Conservation (phyloP, 2,329 filamentous ascomycete species). For the Xylariales sp. region DNA sequence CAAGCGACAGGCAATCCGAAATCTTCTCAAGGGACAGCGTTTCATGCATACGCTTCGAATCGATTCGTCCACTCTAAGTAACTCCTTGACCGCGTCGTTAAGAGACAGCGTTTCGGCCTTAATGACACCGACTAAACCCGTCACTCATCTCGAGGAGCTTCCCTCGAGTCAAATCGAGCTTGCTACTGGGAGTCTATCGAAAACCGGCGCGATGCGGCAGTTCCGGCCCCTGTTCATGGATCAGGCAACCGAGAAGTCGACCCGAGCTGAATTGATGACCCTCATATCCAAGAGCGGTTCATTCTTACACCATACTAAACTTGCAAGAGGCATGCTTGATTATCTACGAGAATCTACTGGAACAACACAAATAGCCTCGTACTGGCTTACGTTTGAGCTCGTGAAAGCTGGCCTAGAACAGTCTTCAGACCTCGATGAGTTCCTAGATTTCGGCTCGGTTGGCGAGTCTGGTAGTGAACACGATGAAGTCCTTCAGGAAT, state of each 20-base stretch:
- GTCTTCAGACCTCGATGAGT: slow-evolving; percentile 56
- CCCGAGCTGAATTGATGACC: slow-evolving; percentile 51
- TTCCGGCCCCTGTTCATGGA: slow-evolving; percentile 61
- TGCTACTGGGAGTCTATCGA: slow-evolving; percentile 23
- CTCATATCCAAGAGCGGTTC: slow-evolving; percentile 53
- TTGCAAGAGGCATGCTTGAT: slow-evolving; percentile 63
- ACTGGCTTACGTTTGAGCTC: slow-evolving; percentile 76
- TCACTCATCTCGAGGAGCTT: slow-evolving; percentile 28
- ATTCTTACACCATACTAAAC: slow-evolving; percentile 52
- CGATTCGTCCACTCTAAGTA: slow-evolving; percentile 62
- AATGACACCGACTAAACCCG: slow-evolving; percentile 27
- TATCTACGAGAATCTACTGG: slow-evolving; percentile 55
- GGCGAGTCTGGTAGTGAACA: slow-evolving; percentile 33
- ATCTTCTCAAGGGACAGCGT: slow-evolving; percentile 69
- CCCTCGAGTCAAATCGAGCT: slow-evolving; percentile 24
- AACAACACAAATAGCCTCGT: slow-evolving; percentile 60
- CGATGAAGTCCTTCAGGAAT: slow-evolving; percentile 51
- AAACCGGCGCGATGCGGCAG: slow-evolving; percentile 13
- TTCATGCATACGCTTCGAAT: slow-evolving; percentile 60
- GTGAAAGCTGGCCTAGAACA: slow-evolving; percentile 52
- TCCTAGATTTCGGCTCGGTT: slow-evolving; percentile 54
- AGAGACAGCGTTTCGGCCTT: slow-evolving; percentile 64
- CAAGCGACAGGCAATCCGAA: slow-evolving; percentile 67
- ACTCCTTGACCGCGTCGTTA: slow-evolving; percentile 62
- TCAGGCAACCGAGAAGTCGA: slow-evolving; percentile 62